Conservation (phyloP, 1,284 basidiomycete species). For the Amylostereum chailletii region DNA sequence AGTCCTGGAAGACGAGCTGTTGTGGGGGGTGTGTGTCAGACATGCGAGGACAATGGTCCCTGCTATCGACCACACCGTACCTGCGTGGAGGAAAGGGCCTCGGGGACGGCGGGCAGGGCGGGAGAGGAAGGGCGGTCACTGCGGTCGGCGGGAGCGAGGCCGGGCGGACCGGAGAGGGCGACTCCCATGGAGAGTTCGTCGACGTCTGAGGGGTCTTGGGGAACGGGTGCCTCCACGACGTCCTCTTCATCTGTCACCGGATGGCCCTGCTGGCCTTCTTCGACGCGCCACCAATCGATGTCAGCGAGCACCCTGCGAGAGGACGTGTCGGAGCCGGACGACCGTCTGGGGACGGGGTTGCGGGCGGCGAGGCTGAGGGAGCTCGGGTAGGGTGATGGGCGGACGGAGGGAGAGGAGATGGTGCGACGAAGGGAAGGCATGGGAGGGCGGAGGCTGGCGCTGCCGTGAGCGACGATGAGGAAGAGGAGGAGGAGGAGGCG, state of each 20-base stretch:
- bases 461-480: conserved; percentile 9
- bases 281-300: conserved; percentile 77
- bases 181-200: background rate
- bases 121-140: too few species aligned
- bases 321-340: conserved; percentile 54
- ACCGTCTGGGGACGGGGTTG: conserved; percentile 42
- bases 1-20: too few species aligned
- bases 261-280: conserved; percentile 44
- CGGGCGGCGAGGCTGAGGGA: conserved; percentile 10
- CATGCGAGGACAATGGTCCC: too few species aligned
- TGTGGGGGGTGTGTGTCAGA: too few species aligned
- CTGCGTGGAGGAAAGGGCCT: too few species aligned
- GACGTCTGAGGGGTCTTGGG: conserved; percentile 3
- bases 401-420: conserved; percentile 53
- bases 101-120: too few species aligned
- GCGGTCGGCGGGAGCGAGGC: too few species aligned
- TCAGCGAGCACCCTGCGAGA: conserved; percentile 67
- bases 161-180: too few species aligned
- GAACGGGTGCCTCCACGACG: conserved; percentile 4
- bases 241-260: conserved; percentile 32
- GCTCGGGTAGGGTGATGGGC: conserved; percentile 46
- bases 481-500: conserved; percentile 7
- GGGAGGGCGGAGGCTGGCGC: conserved; percentile 7
- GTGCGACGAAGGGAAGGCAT: conserved; percentile 77
- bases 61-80: too few species aligned